Evolutionary conservation across 164 flowering plant genomes (phyloP), one percentile per base, ranked within the genome.

Genomic region (Magnolia kwangsiensis): DNA sequence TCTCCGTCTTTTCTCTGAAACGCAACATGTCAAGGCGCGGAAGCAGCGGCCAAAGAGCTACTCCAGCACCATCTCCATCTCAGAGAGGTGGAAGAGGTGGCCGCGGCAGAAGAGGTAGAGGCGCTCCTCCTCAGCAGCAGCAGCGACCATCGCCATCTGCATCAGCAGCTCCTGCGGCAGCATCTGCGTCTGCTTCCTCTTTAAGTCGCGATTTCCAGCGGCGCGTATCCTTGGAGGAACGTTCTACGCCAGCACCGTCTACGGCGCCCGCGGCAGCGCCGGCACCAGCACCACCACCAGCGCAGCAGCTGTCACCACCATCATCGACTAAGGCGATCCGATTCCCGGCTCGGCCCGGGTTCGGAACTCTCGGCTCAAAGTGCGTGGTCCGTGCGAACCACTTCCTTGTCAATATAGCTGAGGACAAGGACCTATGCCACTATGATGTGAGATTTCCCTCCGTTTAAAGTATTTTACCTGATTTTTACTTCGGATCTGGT

Each of bases 381-480:
- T 80, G 87, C 13, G 0, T 76, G 0, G 88, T 94, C 2, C 79
- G 81, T 5, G 97, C 96, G 0, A 94, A 94, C 58, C 98, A 94
- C 11, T 92, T 92, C 58, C 80, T 86, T 0, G 91, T 90, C 0
- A 8, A 85, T 4, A 61, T 92, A 0, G 80, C 86, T 0, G 10
- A 58, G 0, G 87, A 89, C 0, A 79, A 45, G 1, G 88, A 85
- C 23, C 76, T 89, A 0, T 78, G 77, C 65, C 98, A 93, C 37
- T 95, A 95, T 64, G 97, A 95, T 77, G 96, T 95, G 78, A 85
- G 87, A 23, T 6, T 4, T 68, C 10, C 55, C 20, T 61, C 51
- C 5, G 18, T 18, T 8, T 18, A 3, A 24, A 71, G 29, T 19
- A 59, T 49, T 65, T 50, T 9, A 19, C 63, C 11, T 21, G 14